Evolutionary conservation across 73 alveolate genomes (phyloP).

Genomic region (Paramecium pentaurelia): DNA sequence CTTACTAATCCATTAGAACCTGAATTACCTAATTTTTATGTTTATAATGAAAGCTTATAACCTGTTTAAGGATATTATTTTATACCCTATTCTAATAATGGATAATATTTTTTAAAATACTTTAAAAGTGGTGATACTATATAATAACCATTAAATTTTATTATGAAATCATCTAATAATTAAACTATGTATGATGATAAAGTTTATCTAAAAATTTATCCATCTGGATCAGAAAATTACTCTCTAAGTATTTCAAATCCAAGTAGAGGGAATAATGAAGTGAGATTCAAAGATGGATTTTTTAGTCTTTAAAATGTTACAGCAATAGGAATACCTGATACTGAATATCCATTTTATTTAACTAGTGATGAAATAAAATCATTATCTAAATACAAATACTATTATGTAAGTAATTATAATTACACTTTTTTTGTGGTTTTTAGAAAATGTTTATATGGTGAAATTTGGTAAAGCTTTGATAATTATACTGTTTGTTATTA

Average conservation of each 20-base stretch:
- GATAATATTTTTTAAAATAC: neutral
- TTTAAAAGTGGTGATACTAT: neutral
- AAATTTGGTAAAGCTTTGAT: neutral
- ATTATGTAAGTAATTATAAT: neutral
- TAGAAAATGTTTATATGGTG: constrained; percentile 17
- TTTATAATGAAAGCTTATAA: neutral
- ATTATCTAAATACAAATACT: neutral
- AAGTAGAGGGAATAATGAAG: neutral
- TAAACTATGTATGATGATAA: constrained; percentile 3
- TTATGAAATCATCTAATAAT: neutral
- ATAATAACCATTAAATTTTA: neutral
- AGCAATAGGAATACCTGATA: neutral
- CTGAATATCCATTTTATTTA: neutral
- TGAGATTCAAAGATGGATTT: neutral
- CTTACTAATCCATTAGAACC: neutral
- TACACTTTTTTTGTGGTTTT: neutral
- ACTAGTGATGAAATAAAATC: neutral
- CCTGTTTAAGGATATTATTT: constrained; percentile 1
- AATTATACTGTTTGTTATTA: neutral
- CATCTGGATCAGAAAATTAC: neutral
- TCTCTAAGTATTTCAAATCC: neutral
- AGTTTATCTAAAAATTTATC: neutral
- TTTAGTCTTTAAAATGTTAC: neutral
- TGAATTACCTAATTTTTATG: neutral
- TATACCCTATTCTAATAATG: neutral